A percentile compares a stretch with the other conserved stretches of the same genome.
Evolutionary conservation across 1,284 basidiomycete species (phyloP).

Genomic region (Marasmius tenuissimus): DNA sequence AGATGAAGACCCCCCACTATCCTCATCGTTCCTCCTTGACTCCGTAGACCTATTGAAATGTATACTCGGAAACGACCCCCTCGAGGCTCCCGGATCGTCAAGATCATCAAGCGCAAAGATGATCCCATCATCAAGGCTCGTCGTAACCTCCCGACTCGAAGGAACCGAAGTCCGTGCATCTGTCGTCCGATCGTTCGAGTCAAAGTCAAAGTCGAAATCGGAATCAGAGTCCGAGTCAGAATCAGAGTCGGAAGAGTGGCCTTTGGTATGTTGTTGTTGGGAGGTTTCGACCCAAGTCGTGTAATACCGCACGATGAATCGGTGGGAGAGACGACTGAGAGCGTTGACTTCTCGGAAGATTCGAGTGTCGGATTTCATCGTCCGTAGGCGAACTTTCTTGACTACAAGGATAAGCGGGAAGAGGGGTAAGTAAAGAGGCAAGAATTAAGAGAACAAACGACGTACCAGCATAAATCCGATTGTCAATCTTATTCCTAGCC

Average conservation of each 20-base stretch:
- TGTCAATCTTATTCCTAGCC: conserved; percentile 83
- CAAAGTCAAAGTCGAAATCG: conserved; percentile 28
- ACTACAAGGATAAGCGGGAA: conserved; percentile 38
- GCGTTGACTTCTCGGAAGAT: conserved; percentile 93
- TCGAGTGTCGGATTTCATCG: conserved; percentile 78
- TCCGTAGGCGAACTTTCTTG: conserved; percentile 88
- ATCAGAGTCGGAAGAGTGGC: conserved; percentile 41
- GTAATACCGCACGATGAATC: conserved; percentile 90
- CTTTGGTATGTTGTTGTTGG: conserved; percentile 46
- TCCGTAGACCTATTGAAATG: conserved; percentile 62
- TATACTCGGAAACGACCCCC: conserved; percentile 76
- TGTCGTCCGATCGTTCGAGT: conserved; percentile 44
- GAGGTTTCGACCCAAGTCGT: conserved; percentile 80
- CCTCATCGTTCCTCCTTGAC: conserved; percentile 31
- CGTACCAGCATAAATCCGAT: conserved; percentile 69
- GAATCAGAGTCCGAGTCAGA: conserved; percentile 38
- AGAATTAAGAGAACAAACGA: conserved; percentile 7
- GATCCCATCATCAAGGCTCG: conserved; percentile 45
- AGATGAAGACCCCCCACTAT: conserved; percentile 12
- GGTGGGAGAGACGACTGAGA: conserved; percentile 83
- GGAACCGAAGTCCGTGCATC: conserved; percentile 41
- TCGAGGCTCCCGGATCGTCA: conserved; percentile 43
- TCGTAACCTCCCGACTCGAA: conserved; percentile 12
- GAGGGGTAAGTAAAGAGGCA: neutral
- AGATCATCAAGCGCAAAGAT: conserved; percentile 46